Percentiles rank a stretch among this genome's conserved stretches.
phyloP scores from a whole-genome alignment of 345 rosid genomes.

The Hibiscus syriacus region DNA sequence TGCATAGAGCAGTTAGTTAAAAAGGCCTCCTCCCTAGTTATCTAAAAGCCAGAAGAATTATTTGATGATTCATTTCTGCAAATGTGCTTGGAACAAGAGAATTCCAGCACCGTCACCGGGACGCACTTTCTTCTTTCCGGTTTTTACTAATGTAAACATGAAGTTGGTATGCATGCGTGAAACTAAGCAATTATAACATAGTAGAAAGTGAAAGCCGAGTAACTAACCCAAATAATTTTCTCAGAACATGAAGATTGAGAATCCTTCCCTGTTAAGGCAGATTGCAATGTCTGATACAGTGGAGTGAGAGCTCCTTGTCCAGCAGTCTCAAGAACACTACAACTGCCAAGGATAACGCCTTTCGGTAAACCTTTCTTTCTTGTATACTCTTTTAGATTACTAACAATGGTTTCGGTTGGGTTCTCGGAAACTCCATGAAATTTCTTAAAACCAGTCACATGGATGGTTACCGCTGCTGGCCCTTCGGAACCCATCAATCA shows the following conservation, averaged over 20 bases:
- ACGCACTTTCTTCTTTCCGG: neutral
- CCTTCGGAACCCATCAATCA: slow-evolving; percentile 88
- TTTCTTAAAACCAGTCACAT: slow-evolving; percentile 92
- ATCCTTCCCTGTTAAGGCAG: slow-evolving; percentile 37
- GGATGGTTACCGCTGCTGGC: slow-evolving; percentile 60
- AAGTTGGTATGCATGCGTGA: neutral
- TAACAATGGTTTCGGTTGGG: slow-evolving; percentile 77
- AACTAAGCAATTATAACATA: neutral
- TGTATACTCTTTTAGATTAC: slow-evolving; percentile 57
- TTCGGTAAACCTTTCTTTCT: slow-evolving; percentile 60
- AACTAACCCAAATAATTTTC: slow-evolving; percentile 72
- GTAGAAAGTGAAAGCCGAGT: neutral
- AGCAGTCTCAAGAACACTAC: slow-evolving; percentile 80
- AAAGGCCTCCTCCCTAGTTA: neutral
- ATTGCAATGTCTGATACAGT: slow-evolving; percentile 59
- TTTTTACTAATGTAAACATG: neutral
- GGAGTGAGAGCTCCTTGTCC: slow-evolving; percentile 69
- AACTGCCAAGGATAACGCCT: slow-evolving; percentile 67
- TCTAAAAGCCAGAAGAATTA: neutral
- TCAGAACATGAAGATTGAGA: slow-evolving; percentile 38
- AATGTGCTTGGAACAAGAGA: neutral
- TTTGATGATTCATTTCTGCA: neutral
- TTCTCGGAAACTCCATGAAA: slow-evolving; percentile 96
- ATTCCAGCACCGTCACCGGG: neutral
- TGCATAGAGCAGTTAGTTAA: too few relatives aligned